Percentiles rank a stretch among this genome's conserved stretches.
Evolutionary conservation across 176 grass and related monocot genomes (phyloP).

Genomic region (Aegilops tauschii): DNA sequence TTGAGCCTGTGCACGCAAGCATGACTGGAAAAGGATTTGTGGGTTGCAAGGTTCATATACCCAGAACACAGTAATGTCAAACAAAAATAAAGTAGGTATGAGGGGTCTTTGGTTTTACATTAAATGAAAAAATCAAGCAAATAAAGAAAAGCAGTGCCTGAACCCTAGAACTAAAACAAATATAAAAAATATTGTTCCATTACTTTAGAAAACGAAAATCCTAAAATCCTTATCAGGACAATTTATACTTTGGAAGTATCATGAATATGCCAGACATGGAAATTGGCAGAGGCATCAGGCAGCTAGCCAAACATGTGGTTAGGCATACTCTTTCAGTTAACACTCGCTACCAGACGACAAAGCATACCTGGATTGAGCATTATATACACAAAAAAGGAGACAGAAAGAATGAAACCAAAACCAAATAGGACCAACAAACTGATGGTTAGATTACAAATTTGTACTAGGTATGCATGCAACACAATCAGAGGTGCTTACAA

Average conservation of each 20-base stretch:
- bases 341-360: not conserved
- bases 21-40: not conserved
- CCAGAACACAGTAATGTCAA: not conserved
- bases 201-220: not conserved
- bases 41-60: not conserved
- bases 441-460: not conserved
- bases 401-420: not conserved
- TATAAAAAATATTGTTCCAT: not conserved
- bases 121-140: not conserved
- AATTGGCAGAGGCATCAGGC: not conserved
- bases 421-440: not conserved
- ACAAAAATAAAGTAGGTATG: not conserved
- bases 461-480: not conserved
- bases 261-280: not conserved
- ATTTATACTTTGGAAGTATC: not conserved
- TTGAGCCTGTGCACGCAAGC: not conserved
- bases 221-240: not conserved
- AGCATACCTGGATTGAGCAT: not conserved
- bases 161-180: slow-evolving; percentile 1
- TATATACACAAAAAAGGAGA: not conserved
- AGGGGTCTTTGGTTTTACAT: not conserved
- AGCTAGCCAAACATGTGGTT: not conserved
- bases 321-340: not conserved
- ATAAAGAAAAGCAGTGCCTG: not conserved
- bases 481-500: not conserved